Evolutionary conservation across 2,329 filamentous ascomycete species (phyloP).

Genomic region (Aspergillus novofumigatus): DNA sequence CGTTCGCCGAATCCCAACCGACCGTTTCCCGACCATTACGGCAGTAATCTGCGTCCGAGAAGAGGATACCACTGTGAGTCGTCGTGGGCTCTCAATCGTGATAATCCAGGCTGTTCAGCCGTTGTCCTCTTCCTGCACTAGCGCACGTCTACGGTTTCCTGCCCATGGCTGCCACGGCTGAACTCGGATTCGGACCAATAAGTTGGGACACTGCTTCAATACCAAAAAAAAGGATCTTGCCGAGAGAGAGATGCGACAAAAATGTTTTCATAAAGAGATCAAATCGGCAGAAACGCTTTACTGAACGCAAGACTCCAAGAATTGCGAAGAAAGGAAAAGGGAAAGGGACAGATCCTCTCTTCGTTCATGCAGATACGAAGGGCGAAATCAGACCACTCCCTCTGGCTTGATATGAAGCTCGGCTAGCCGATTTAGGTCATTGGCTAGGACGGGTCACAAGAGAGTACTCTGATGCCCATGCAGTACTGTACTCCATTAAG

Average conservation of each 20-base stretch:
- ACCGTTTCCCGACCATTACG: neutral
- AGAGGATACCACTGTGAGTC: neutral
- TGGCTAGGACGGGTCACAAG: neutral
- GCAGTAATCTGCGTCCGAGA: neutral
- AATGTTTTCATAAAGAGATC: neutral
- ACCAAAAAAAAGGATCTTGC: neutral
- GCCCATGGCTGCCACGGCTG: slow-evolving; percentile 9
- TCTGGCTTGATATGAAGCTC: neutral
- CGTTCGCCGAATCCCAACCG: neutral
- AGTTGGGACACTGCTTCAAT: neutral
- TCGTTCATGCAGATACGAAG: no score
- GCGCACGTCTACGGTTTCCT: slow-evolving; percentile 15
- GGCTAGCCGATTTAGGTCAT: neutral
- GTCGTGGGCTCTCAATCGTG: neutral
- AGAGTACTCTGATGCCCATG: neutral
- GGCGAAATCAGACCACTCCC: neutral
- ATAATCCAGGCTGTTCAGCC: neutral
- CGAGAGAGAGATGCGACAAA: neutral
- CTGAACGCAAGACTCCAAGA: no score
- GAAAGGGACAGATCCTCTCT: no score
- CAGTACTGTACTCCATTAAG: no score
- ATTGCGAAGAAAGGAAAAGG: no score
- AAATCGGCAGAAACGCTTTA: no score
- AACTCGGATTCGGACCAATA: neutral
- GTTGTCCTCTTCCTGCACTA: slow-evolving; percentile 3